Evolutionary conservation across 176 grass and related monocot species (phyloP), one percentile per base, ranked within the genome.

Genomic region (Carex scoparia): DNA sequence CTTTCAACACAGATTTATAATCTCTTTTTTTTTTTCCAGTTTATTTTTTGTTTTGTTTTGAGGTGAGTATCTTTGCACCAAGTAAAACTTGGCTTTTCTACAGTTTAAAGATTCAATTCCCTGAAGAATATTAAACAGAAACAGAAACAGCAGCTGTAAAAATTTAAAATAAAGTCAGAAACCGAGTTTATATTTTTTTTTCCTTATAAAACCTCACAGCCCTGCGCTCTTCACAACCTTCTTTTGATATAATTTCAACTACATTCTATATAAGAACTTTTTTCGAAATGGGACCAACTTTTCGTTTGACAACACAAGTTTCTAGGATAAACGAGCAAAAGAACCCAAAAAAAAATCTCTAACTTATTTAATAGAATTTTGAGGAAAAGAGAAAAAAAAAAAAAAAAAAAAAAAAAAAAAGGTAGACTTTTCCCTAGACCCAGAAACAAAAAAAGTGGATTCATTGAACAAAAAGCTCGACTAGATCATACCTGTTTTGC

Each of bases 401-500:
- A 0, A 30, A 69, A 69, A 23, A 23, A 9, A 51, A 51, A 51
- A 51, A 1, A 8, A 8, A 10, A 51, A 51, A 40, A 35, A 70
- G 4, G 6, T 54, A 15, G 11, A 76, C 42, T 49, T 18, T 0
- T 46, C 33, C 12, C 48, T 79, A 58, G 18, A 31, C 7, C 31
- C 5, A 16, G 27, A 61, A 61, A 4, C 16, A 83, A 4, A 83
- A 13, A 27, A 64, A 51, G 10, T 51, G 9, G 48, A 10, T 51
- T 10, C 48, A 11, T 51, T 11, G 7, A 51, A 51, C 48, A 51
- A 51, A 51, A 51, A 51, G 9, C 48, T 51, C 9, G 48, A 51
- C 5, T 38, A 0, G 28, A 28, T 28, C 75, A 66, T 48, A 90
- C 94, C 88, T 97, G 92, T 40, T 81, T 88, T 40, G 90, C 92